Evolutionary conservation across 2,329 filamentous ascomycete species (phyloP).

Genomic region (Apiospora rasikravindrae): DNA sequence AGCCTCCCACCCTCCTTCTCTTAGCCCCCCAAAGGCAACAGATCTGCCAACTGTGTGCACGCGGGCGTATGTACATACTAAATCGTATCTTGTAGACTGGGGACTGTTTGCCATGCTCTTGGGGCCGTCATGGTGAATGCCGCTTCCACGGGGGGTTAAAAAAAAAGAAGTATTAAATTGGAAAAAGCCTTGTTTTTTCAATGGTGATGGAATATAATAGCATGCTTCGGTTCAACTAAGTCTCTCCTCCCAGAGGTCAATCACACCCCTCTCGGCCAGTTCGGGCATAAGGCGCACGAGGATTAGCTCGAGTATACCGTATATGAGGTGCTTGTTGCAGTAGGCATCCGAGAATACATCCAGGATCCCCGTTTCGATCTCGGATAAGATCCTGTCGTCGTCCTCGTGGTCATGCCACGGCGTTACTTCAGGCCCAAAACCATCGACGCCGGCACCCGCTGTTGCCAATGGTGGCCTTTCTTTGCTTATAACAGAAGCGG

Average conservation of each 20-base stretch:
- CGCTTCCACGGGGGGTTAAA: too few species aligned
- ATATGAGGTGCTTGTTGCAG: slow-evolving; percentile 91
- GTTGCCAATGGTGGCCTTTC: background rate
- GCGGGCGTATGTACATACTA: slow-evolving; percentile 1
- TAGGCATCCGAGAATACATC: slow-evolving; percentile 81
- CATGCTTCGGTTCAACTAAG: slow-evolving; percentile 43
- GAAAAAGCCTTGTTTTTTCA: background rate
- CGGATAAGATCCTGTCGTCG: slow-evolving; percentile 57
- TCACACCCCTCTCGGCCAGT: slow-evolving; percentile 72
- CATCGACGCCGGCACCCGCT: background rate
- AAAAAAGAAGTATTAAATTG: background rate
- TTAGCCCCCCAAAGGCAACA: background rate
- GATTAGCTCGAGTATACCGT: slow-evolving; percentile 79
- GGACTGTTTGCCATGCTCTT: background rate
- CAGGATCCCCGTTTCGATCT: slow-evolving; percentile 69
- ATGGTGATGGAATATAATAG: slow-evolving; percentile 1
- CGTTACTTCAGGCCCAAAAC: background rate
- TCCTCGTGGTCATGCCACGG: slow-evolving; percentile 26
- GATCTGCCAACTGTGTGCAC: slow-evolving; percentile 5
- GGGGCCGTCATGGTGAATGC: background rate
- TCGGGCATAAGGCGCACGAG: slow-evolving; percentile 87
- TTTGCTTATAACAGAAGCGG: background rate
- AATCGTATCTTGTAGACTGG: background rate
- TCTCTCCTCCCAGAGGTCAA: slow-evolving; percentile 76
- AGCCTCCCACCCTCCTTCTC: background rate